Percentiles rank a stretch among this genome's conserved stretches.
Conservation (phyloP, 371 early-diverging fungal species). For the Mortierella sp. region DNA sequence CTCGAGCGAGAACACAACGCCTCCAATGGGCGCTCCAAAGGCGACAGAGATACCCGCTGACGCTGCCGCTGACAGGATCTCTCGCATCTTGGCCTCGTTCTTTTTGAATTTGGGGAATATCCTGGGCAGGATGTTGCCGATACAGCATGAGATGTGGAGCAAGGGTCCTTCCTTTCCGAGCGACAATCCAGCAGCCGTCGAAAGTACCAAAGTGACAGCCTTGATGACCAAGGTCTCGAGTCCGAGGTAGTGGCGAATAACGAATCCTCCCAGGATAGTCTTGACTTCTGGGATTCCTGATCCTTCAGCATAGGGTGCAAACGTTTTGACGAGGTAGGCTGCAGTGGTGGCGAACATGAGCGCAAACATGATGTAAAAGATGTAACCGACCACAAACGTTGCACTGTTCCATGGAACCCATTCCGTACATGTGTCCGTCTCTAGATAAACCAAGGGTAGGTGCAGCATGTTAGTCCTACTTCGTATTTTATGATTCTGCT, state of each 20-base stretch:
- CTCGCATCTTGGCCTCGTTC: constrained; percentile 82
- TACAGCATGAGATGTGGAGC: constrained; percentile 82
- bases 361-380: constrained; percentile 62
- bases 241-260: constrained; percentile 84
- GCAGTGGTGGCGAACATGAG: constrained; percentile 62
- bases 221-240: constrained; percentile 81
- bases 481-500: background rate
- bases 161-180: constrained; percentile 90
- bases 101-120: constrained; percentile 77
- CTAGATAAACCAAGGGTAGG: constrained; percentile 20
- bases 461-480: background rate
- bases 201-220: constrained; percentile 71
- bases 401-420: constrained; percentile 71
- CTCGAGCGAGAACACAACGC: constrained; percentile 88
- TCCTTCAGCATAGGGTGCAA: constrained; percentile 86
- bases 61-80: constrained; percentile 85
- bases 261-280: constrained; percentile 88
- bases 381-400: constrained; percentile 48
- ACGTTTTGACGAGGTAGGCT: constrained; percentile 69
- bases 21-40: constrained; percentile 92
- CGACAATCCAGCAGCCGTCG: constrained; percentile 79
- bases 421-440: constrained; percentile 54
- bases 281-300: constrained; percentile 89
- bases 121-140: constrained; percentile 86
- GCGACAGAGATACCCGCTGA: constrained; percentile 89